A percentile compares a stretch with the other conserved stretches of the same genome.
These are phyloP conservation scores for Buddleja alternifolia DNA, from an alignment of 257 asterid species.

Conservation along the genomic window DNA sequence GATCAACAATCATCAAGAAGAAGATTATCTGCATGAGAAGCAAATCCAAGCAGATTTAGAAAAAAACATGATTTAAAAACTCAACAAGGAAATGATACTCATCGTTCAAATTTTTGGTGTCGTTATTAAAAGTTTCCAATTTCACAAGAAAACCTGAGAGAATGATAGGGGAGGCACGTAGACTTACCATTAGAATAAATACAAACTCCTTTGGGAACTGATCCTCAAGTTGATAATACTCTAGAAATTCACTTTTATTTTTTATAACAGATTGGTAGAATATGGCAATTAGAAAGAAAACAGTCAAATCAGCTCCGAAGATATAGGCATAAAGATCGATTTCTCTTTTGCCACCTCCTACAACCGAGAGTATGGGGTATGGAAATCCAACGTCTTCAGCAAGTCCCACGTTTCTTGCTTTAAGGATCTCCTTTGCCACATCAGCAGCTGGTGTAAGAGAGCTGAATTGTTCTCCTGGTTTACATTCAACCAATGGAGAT, in stretches of 20 bases:
- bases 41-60: no score
- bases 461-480: conserved; percentile 59
- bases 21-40: conserved; percentile 77
- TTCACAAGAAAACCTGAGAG: conserved; percentile 15
- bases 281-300: conserved; percentile 91
- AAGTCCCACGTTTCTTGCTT: conserved; percentile 56
- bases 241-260: conserved; percentile 87
- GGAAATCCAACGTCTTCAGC: conserved; percentile 77
- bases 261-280: conserved; percentile 91
- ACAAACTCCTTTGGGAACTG: conserved; percentile 96
- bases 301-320: conserved; percentile 92
- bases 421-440: conserved; percentile 79
- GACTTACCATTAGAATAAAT: conserved; percentile 84
- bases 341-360: conserved; percentile 97
- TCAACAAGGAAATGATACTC: no score
- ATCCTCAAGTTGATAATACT: conserved; percentile 98
- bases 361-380: conserved; percentile 67
- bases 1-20: conserved; percentile 96
- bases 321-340: conserved; percentile 92
- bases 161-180: conserved; percentile 1
- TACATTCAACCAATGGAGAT: conserved; percentile 65
- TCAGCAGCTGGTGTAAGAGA: conserved; percentile 99
- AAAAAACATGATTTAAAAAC: no score
- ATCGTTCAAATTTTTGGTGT: no score
- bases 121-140: not conserved